These are phyloP conservation scores for Fistulinella prunicolor DNA, from an alignment of 768 basidiomycete genomes.

Conservation along the genomic window DNA sequence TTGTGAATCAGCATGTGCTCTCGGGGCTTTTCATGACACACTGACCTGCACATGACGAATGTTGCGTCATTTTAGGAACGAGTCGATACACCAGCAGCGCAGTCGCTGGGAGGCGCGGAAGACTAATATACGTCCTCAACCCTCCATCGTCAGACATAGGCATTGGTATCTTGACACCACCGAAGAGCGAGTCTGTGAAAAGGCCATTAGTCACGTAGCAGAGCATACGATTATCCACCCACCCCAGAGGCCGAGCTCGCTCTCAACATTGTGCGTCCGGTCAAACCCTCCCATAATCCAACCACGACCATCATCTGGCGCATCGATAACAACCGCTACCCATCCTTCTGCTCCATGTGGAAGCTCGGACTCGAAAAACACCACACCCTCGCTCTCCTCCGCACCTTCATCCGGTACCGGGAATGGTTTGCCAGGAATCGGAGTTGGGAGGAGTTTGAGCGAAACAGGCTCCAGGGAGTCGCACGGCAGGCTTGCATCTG, in stretches of 20 bases:
- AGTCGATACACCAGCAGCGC: slow-evolving; percentile 66
- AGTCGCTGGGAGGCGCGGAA: slow-evolving; percentile 58
- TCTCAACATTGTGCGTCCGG: slow-evolving; percentile 30
- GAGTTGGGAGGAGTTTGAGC: slow-evolving; percentile 63
- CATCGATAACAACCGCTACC: slow-evolving; percentile 54
- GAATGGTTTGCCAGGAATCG: slow-evolving; percentile 50
- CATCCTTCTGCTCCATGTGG: slow-evolving; percentile 30
- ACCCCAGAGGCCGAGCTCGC: slow-evolving; percentile 44
- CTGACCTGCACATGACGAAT: slow-evolving; percentile 31
- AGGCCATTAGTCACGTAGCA: slow-evolving; percentile 9
- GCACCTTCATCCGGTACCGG: slow-evolving; percentile 66
- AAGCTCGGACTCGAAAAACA: slow-evolving; percentile 56
- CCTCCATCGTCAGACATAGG: slow-evolving; percentile 26
- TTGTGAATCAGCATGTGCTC: slow-evolving; percentile 5
- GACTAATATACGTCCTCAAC: slow-evolving; percentile 42
- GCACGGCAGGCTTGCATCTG: slow-evolving; percentile 34
- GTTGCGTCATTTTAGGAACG: slow-evolving; percentile 29
- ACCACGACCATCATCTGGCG: slow-evolving; percentile 48
- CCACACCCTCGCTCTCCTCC: slow-evolving; percentile 74
- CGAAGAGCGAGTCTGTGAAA: slow-evolving; percentile 40
- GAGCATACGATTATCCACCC: slow-evolving; percentile 6
- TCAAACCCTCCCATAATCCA: slow-evolving; percentile 62
- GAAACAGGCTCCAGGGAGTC: slow-evolving; percentile 40
- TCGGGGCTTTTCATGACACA: background rate
- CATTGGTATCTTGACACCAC: slow-evolving; percentile 34